Conservation (phyloP, 495 filamentous ascomycete genomes). For the Daldinia loculata region DNA sequence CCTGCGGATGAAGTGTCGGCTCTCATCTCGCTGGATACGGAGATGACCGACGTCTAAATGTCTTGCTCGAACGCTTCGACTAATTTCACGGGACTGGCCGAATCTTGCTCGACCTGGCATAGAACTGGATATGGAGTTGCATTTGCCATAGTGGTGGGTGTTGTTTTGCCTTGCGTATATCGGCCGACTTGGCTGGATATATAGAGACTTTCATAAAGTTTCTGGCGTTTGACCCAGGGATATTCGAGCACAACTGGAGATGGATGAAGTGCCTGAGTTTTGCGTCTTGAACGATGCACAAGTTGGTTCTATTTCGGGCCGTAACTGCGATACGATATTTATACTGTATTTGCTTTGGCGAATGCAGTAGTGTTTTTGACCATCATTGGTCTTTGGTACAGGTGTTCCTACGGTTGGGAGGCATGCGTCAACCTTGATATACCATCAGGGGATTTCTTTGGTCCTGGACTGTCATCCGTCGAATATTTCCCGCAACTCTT, state of each 20-base stretch:
- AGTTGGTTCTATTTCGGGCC: slow-evolving; percentile 18
- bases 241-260: slow-evolving; percentile 16
- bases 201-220: slow-evolving; percentile 16
- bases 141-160: slow-evolving; percentile 36
- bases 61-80: slow-evolving; percentile 22
- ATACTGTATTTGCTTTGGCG: slow-evolving; percentile 20
- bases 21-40: slow-evolving; percentile 51
- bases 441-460: slow-evolving; percentile 9
- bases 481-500: slow-evolving; percentile 1
- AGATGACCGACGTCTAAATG: slow-evolving; percentile 59
- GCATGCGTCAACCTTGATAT: slow-evolving; percentile 8
- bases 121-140: slow-evolving; percentile 50
- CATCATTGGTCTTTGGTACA: slow-evolving; percentile 19
- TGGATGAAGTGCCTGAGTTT: slow-evolving; percentile 24
- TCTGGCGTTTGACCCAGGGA: slow-evolving; percentile 19
- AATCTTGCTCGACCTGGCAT: slow-evolving; percentile 48
- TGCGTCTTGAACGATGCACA: slow-evolving; percentile 30
- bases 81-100: slow-evolving; percentile 21
- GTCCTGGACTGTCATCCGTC: slow-evolving; percentile 14
- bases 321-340: slow-evolving; percentile 13
- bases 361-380: slow-evolving; percentile 19
- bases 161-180: slow-evolving; percentile 37
- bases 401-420: not conserved
- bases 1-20: slow-evolving; percentile 55
- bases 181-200: slow-evolving; percentile 43